phyloP scores from a whole-genome alignment of 83 land plant genomes.

The Isoetes engelmannii region DNA sequence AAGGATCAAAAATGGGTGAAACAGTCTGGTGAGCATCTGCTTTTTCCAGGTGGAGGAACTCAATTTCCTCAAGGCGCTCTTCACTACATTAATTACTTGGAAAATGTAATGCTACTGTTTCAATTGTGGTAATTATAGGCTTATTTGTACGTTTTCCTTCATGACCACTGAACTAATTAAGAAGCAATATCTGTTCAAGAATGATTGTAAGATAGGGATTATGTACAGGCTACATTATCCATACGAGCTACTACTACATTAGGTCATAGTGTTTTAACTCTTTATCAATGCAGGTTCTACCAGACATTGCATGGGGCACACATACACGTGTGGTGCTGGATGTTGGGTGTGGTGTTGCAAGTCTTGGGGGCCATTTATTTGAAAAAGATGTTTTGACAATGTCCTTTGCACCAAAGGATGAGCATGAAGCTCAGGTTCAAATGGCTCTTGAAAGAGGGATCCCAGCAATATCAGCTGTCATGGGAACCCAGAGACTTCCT shows the following conservation, averaged over 20 bases:
- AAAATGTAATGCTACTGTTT: slow-evolving; percentile 39
- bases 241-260: neutral
- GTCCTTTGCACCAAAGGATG: slow-evolving; percentile 26
- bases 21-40: slow-evolving; percentile 44
- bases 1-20: slow-evolving; percentile 52
- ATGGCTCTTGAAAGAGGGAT: slow-evolving; percentile 13
- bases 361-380: slow-evolving; percentile 47
- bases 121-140: neutral
- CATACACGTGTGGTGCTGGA: slow-evolving; percentile 59
- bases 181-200: neutral
- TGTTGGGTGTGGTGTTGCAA: slow-evolving; percentile 53
- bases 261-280: neutral
- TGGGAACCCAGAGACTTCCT: slow-evolving; percentile 21
- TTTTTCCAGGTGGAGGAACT: slow-evolving; percentile 72
- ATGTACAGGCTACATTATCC: neutral
- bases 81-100: slow-evolving; percentile 58
- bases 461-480: slow-evolving; percentile 23
- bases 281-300: slow-evolving; percentile 44
- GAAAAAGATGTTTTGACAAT: slow-evolving; percentile 43
- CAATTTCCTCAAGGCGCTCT: slow-evolving; percentile 60
- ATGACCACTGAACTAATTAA: neutral
- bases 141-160: neutral
- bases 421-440: slow-evolving; percentile 27
- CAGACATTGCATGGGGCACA: slow-evolving; percentile 80
- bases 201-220: neutral